Base-by-base conservation (phyloP, 2,329 filamentous ascomycete genomes). In the Bretziella fagacearum region DNA sequence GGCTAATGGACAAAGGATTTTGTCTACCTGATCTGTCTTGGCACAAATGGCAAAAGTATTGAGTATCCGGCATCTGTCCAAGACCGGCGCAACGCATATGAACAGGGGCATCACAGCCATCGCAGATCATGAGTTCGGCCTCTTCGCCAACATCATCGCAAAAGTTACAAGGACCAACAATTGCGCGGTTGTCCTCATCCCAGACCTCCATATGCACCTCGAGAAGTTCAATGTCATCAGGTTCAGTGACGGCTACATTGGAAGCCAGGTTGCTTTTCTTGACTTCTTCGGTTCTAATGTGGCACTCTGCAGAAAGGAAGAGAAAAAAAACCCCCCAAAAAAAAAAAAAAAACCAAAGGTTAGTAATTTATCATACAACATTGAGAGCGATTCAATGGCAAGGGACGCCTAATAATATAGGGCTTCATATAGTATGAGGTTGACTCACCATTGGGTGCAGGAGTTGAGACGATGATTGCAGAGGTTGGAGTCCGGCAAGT, bases 401-500 rank as follows among this genome's bases (percentile, higher is more conserved):
- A n/a, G n/a, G n/a, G n/a, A 39, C 6, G 18, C 3, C n/a, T 4
- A 20, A 39, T 10, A 22, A 20, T 22, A 22, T 10, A 39, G 10
- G 35, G 35, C 8, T 39, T 11, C 20, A 39, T 20, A n/a, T 39
- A 10, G 35, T n/a, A 29, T 25, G 17, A 37, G 25, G 23, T 30
- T 32, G 27, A 49, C 75, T 65, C 73, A 91, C 85, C 84, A 69
- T 84, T 82, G 57, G 86, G 46, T 65, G 55, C 72, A 76, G 43
- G 47, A 25, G 43, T 49, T 20, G 41, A 44, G 52, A 98, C 78
- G 60, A 91, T 78, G 54, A 98, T 87, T 56, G 81, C 67, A 63
- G 96, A 89, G 67, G 98, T 96, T 53, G 74, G 77, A 56, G 84
- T 82, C 55, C 91, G 83, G 65, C 91, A 98, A 62, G 98, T 94